Percentiles rank a stretch among this genome's conserved stretches.
Conservation (phyloP, 768 basidiomycete species). For the Lanmaoa rubissima region DNA sequence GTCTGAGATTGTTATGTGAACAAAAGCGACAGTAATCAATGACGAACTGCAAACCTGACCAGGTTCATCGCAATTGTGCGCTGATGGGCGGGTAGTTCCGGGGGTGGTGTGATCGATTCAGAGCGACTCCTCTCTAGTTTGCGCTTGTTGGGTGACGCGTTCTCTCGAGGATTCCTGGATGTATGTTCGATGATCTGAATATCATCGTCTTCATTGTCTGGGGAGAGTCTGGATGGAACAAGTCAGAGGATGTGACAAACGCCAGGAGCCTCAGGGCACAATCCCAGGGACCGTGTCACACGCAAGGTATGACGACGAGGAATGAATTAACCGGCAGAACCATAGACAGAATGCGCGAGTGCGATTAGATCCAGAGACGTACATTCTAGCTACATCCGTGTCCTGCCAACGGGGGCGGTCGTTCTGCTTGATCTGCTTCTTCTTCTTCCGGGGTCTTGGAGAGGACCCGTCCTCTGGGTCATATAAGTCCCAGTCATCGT, state of each 20-base stretch:
- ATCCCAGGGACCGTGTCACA: constrained; percentile 14
- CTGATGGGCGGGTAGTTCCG: constrained; percentile 52
- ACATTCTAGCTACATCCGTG: constrained; percentile 42
- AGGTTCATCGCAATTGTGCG: constrained; percentile 56
- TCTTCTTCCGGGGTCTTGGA: constrained; percentile 39
- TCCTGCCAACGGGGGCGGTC: constrained; percentile 44
- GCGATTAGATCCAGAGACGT: constrained; percentile 16
- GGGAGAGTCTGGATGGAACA: constrained; percentile 30
- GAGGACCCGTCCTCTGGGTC: constrained; percentile 27
- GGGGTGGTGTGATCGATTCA: constrained; percentile 75
- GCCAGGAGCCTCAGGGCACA: constrained; percentile 9
- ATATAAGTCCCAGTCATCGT: constrained; percentile 24
- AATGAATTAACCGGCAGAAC: not conserved
- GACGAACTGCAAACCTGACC: constrained; percentile 48
- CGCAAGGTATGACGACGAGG: not conserved
- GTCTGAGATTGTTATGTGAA: constrained; percentile 33
- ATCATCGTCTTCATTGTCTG: constrained; percentile 47
- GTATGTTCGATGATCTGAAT: constrained; percentile 40
- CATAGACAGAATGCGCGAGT: not conserved
- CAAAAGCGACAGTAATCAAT: not conserved
- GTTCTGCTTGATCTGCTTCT: constrained; percentile 30
- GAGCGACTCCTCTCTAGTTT: constrained; percentile 58
- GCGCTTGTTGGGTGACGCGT: constrained; percentile 38
- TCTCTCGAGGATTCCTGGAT: constrained; percentile 12
- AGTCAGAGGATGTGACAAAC: constrained; percentile 7